Conservation (phyloP, 768 basidiomycete species). For the Termitomyces bulborhizus region DNA sequence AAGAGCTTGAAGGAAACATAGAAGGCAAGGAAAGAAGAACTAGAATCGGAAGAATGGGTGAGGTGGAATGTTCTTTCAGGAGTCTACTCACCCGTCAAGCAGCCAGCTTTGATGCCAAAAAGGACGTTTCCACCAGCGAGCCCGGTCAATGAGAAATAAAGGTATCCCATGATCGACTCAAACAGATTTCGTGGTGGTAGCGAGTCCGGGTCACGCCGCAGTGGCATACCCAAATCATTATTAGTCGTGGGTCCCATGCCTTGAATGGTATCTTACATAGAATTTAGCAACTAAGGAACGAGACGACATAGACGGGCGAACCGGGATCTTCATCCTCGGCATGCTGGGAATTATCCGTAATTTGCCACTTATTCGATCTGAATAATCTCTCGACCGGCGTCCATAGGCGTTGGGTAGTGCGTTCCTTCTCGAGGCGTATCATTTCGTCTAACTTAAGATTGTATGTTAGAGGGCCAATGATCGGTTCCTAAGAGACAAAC, state of each 20-base stretch:
- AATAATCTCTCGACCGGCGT: conserved; percentile 41
- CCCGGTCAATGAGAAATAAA: conserved; percentile 33
- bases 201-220: conserved; percentile 66
- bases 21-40: conserved; percentile 56
- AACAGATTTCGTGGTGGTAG: conserved; percentile 59
- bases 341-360: conserved; percentile 34
- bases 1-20: conserved; percentile 47
- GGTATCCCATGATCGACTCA: conserved; percentile 41
- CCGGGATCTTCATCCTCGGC: conserved; percentile 74
- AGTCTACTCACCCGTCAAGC: conserved; percentile 45
- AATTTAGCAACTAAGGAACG: neutral
- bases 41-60: conserved; percentile 13
- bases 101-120: conserved; percentile 67
- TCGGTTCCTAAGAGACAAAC: conserved; percentile 18
- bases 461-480: neutral
- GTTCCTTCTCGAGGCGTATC: conserved; percentile 44
- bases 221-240: conserved; percentile 50
- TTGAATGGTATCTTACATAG: conserved; percentile 39
- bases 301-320: conserved; percentile 6
- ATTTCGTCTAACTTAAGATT: conserved; percentile 51
- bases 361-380: conserved; percentile 38
- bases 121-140: conserved; percentile 54
- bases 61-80: neutral
- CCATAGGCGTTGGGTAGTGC: conserved; percentile 45
- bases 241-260: conserved; percentile 38